A percentile compares a stretch with the other conserved stretches of the same genome.
Evolutionary conservation across 768 basidiomycete genomes (phyloP).

Genomic region (Serendipita sp.): DNA sequence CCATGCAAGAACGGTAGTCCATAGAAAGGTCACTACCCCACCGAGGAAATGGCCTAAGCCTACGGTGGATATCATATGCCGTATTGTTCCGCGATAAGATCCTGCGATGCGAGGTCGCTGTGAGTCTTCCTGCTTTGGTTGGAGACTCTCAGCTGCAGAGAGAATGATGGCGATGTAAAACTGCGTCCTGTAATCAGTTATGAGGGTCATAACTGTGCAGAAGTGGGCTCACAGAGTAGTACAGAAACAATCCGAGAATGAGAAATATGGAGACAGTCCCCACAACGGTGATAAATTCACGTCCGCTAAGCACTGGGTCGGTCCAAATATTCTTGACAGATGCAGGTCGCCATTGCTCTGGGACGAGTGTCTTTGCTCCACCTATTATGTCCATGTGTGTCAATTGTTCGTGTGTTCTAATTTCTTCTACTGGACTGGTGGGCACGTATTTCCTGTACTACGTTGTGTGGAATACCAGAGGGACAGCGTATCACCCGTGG

Average conservation of each 20-base stretch:
- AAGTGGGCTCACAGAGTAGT: not conserved
- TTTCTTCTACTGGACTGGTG: no score
- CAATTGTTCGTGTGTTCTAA: no score
- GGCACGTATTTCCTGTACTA: no score
- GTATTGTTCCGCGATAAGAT: not conserved
- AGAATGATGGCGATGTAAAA: not conserved
- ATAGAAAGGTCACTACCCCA: not conserved
- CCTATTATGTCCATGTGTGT: not conserved
- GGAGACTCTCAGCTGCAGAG: not conserved
- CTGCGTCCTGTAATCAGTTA: not conserved
- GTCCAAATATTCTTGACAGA: not conserved
- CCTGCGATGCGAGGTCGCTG: not conserved
- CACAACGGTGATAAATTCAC: not conserved
- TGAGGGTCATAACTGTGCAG: not conserved
- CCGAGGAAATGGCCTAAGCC: not conserved
- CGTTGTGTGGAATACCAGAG: no score
- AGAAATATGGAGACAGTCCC: not conserved
- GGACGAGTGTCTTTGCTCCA: not conserved
- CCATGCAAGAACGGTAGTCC: not conserved
- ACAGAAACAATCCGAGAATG: not conserved
- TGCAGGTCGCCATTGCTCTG: not conserved
- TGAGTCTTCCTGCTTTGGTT: not conserved
- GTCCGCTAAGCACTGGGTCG: not conserved
- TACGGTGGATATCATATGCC: not conserved
- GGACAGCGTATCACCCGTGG: no score